Conservation (phyloP, 2,329 filamentous ascomycete species). For the Penicillium sp. region DNA sequence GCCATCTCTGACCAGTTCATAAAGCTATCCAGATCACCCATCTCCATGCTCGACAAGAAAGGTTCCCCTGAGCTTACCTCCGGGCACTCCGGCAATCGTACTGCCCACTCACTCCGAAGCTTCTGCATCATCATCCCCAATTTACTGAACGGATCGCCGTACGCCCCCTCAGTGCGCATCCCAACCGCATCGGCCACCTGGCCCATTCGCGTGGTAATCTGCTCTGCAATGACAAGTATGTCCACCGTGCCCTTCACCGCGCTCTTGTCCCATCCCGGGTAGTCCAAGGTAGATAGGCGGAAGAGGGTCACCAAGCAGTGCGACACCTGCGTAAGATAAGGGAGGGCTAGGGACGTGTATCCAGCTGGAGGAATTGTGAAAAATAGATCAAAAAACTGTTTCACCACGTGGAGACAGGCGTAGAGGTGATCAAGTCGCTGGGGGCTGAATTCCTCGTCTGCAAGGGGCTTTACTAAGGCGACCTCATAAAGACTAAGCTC, state of each 20-base stretch:
- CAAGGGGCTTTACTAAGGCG: slow-evolving; percentile 12
- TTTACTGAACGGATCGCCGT: neutral
- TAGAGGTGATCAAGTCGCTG: slow-evolving; percentile 28
- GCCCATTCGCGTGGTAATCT: slow-evolving; percentile 15
- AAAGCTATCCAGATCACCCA: slow-evolving; percentile 8
- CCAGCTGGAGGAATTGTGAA: slow-evolving; percentile 28
- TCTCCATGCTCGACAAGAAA: neutral
- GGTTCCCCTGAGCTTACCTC: neutral
- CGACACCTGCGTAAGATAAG: slow-evolving; percentile 32
- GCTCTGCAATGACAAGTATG: slow-evolving; percentile 33
- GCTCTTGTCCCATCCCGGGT: slow-evolving; percentile 41
- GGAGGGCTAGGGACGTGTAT: slow-evolving; percentile 32
- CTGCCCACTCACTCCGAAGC: neutral
- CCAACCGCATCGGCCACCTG: slow-evolving; percentile 11
- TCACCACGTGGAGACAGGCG: slow-evolving; percentile 32
- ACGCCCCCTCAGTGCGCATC: slow-evolving; percentile 7
- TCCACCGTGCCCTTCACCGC: slow-evolving; percentile 35
- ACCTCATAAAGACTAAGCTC: slow-evolving; percentile 18
- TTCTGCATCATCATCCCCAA: neutral
- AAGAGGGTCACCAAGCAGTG: slow-evolving; percentile 39
- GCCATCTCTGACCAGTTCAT: slow-evolving; percentile 3
- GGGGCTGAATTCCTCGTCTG: slow-evolving; percentile 9
- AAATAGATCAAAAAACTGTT: slow-evolving; percentile 36
- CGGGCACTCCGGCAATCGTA: neutral
- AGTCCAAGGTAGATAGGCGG: slow-evolving; percentile 37